Evolutionary conservation across 2,329 filamentous ascomycete species (phyloP).

Genomic region (Aspergillus vadensis): DNA sequence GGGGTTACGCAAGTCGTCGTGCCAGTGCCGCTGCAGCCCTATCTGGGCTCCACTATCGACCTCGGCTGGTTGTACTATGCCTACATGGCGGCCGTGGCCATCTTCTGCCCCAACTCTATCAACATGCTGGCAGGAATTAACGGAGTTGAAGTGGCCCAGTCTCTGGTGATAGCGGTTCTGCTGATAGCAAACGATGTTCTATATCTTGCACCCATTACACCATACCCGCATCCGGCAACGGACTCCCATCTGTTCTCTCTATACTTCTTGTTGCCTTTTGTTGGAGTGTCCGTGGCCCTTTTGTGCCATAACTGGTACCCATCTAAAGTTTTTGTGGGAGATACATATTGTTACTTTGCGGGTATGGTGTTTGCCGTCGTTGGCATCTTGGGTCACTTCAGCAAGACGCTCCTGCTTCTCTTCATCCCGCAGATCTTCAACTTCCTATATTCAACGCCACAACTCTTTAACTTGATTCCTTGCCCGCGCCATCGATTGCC

Average conservation of each 20-base stretch:
- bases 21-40: conserved; percentile 79
- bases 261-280: conserved; percentile 90
- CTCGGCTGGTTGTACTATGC: conserved; percentile 83
- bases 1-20: conserved; percentile 95
- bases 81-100: conserved; percentile 95
- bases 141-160: conserved; percentile 94
- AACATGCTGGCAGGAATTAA: conserved; percentile 99
- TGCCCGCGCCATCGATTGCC: conserved; percentile 93
- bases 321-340: conserved; percentile 90
- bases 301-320: conserved; percentile 95
- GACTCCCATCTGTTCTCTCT: conserved; percentile 96
- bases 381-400: conserved; percentile 95
- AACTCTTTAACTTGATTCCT: conserved; percentile 85
- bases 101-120: conserved; percentile 98
- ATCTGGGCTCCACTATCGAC: conserved; percentile 82
- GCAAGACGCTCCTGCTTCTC: conserved; percentile 89
- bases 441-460: conserved; percentile 89
- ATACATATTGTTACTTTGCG: conserved; percentile 99
- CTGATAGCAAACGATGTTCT: conserved; percentile 84
- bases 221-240: conserved; percentile 87
- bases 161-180: conserved; percentile 81
- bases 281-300: conserved; percentile 86
- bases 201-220: conserved; percentile 73
- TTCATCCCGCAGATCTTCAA: conserved; percentile 96
- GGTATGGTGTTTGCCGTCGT: conserved; percentile 99